Base-by-base conservation (phyloP, 2,329 filamentous ascomycete species). In the Nemania abortiva region DNA sequence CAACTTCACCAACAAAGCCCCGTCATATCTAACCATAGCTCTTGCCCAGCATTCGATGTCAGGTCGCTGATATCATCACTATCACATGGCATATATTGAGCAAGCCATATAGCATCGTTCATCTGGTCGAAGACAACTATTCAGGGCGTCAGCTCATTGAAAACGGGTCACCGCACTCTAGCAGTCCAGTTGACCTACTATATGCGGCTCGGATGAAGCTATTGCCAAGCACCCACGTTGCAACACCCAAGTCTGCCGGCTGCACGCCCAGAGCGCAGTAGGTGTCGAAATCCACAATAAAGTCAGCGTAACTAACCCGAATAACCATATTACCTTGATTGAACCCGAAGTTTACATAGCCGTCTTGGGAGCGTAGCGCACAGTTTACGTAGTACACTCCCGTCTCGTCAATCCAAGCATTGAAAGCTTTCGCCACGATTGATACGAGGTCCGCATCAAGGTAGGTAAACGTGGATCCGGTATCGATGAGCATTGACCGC, bases 381-480 rank as follows among this genome's bases (percentile, higher is more conserved):
- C 84, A 85, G n/a, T 80, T 75, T n/a, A 81, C 79, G 18, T 70
- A 72, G 54, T 73, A 76, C 13, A 77, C 72, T 2, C 74, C 75
- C 15, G 65, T 57, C 6, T 73, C 72, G 45, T 81, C 79, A 34
- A 76, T 68, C 45, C 74, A 76, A 13, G 78, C 78, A 37, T 75
- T 71, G 61, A 82, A 75, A 31, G 76, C 73, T 62, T 76, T 66
- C 29, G 81, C 82, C 24, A 87, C 79, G 6, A 74, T 63, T 1
- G 77, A 74, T 18, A 86, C 84, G 45, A 91, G 78, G 55, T 84
- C 79, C 70, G 88, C 83, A 9, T 89, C 89, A 3, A 92, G 83
- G 73, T 90, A 89, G 61, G 86, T 90, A 68, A 90, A 82, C 18
- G 87, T 90, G 37, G 87, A 90, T 37, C 90, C 90, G 3, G 87